Evolutionary conservation across 768 basidiomycete species (phyloP).

Genomic region (Chlorophyllum brunneum): DNA sequence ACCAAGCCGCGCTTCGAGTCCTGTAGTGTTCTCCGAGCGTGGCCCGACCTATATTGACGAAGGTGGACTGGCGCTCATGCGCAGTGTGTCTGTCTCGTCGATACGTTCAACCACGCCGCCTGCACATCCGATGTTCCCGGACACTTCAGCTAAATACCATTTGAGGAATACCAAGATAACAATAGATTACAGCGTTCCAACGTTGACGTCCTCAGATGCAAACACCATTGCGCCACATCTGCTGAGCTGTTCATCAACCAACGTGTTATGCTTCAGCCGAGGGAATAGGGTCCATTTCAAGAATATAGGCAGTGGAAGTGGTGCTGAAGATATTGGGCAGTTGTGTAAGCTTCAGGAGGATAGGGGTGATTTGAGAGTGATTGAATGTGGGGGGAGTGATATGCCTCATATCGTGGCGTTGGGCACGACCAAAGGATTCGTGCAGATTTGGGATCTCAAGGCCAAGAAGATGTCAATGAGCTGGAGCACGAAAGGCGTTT

Average conservation of each 20-base stretch:
- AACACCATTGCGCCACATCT: slow-evolving; percentile 20
- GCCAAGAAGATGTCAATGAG: slow-evolving; percentile 31
- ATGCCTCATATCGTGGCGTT: slow-evolving; percentile 49
- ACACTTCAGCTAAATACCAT: slow-evolving; percentile 29
- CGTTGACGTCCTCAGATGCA: slow-evolving; percentile 13
- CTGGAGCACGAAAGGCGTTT: slow-evolving; percentile 57
- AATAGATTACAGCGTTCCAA: slow-evolving; percentile 29
- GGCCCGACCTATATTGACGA: slow-evolving; percentile 23
- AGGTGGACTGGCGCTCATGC: slow-evolving; percentile 27
- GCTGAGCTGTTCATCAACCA: slow-evolving; percentile 41
- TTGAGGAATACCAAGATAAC: slow-evolving; percentile 30
- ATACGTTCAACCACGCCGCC: slow-evolving; percentile 18
- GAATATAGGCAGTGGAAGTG: slow-evolving; percentile 30
- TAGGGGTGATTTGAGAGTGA: slow-evolving; percentile 39
- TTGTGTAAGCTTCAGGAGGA: slow-evolving; percentile 46
- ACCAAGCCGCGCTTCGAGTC: slow-evolving; percentile 16
- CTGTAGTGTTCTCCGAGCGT: slow-evolving; percentile 16
- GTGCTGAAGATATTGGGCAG: slow-evolving; percentile 41
- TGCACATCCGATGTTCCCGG: slow-evolving; percentile 25
- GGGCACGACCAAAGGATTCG: slow-evolving; percentile 54
- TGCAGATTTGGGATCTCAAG: slow-evolving; percentile 46
- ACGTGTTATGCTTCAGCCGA: slow-evolving; percentile 46
- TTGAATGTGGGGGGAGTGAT: slow-evolving; percentile 35
- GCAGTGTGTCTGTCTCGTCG: slow-evolving; percentile 30
- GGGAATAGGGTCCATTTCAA: slow-evolving; percentile 54